Conservation (phyloP, 352 stramenopile genomes). For the Pythium rhizo-oryzae region DNA sequence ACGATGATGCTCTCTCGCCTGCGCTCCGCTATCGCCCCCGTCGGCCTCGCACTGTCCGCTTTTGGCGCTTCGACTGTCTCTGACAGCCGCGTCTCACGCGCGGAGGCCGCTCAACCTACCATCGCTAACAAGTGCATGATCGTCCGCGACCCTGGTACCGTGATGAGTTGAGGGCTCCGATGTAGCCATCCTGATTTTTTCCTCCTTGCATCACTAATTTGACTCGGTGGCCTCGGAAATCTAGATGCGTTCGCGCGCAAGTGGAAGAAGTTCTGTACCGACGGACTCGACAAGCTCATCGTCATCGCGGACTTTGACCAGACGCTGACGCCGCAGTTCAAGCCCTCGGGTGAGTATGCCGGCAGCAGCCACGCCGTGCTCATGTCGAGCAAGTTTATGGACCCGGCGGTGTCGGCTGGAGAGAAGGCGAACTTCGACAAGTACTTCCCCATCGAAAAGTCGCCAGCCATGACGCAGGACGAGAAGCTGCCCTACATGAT, state of each 20-base stretch:
- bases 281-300: slow-evolving; percentile 65
- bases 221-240: too few species aligned
- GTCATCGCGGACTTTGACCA: slow-evolving; percentile 82
- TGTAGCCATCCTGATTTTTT: too few species aligned
- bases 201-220: too few species aligned
- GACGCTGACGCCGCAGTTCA: slow-evolving; percentile 62
- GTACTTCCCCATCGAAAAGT: slow-evolving; percentile 84
- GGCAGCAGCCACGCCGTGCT: slow-evolving; percentile 57
- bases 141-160: slow-evolving; percentile 49
- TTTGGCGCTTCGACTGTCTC: not conserved
- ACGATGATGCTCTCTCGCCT: slow-evolving; percentile 20
- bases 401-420: slow-evolving; percentile 30
- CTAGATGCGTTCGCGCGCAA: slow-evolving; percentile 71
- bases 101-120: not conserved
- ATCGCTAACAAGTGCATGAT: slow-evolving; percentile 30
- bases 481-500: slow-evolving; percentile 85
- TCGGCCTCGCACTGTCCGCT: slow-evolving; percentile 15
- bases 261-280: slow-evolving; percentile 67
- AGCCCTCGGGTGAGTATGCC: slow-evolving; percentile 40
- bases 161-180: too few species aligned
- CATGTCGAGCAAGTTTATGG: slow-evolving; percentile 50
- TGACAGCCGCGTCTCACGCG: not conserved
- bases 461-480: slow-evolving; percentile 50
- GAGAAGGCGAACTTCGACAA: slow-evolving; percentile 56
- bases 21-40: slow-evolving; percentile 1